Percentiles rank a stretch among this genome's conserved stretches.
Evolutionary conservation across 805 yeast species (phyloP).

Genomic region (Saturnispora silvae): DNA sequence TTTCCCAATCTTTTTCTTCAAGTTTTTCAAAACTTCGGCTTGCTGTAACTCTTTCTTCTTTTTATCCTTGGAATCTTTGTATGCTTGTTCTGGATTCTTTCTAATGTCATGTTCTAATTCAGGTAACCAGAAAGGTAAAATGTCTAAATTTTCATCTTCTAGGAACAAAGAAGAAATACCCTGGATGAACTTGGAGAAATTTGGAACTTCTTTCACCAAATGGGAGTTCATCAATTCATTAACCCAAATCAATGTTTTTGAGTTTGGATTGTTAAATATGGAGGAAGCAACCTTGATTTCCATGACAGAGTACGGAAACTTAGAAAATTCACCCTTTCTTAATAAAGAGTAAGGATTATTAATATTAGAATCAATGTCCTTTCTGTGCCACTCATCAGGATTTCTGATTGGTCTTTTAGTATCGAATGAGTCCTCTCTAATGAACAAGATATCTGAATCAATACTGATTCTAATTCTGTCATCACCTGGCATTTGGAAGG

Average conservation of each 20-base stretch:
- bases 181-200: slow-evolving; percentile 85
- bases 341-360: slow-evolving; percentile 59
- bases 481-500: slow-evolving; percentile 97
- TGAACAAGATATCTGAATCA: slow-evolving; percentile 78
- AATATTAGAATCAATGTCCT: slow-evolving; percentile 74
- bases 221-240: slow-evolving; percentile 75
- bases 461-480: slow-evolving; percentile 83
- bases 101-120: slow-evolving; percentile 75
- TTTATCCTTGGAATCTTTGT: slow-evolving; percentile 52
- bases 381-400: slow-evolving; percentile 83
- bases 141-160: slow-evolving; percentile 84
- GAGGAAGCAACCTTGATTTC: slow-evolving; percentile 55
- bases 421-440: slow-evolving; percentile 87
- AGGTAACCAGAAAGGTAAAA: slow-evolving; percentile 90
- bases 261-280: slow-evolving; percentile 39
- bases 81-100: slow-evolving; percentile 69
- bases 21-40: slow-evolving; percentile 25
- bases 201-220: slow-evolving; percentile 87
- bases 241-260: slow-evolving; percentile 55
- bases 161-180: slow-evolving; percentile 82
- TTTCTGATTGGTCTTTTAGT: slow-evolving; percentile 79
- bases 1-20: slow-evolving; percentile 35
- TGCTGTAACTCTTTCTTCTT: slow-evolving; percentile 37
- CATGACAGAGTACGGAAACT: slow-evolving; percentile 81
- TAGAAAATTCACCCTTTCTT: slow-evolving; percentile 75